Percentiles rank a stretch among this genome's conserved stretches.
phyloP scores from a whole-genome alignment of 805 yeast genomes.

The Suhomyces sp. region DNA sequence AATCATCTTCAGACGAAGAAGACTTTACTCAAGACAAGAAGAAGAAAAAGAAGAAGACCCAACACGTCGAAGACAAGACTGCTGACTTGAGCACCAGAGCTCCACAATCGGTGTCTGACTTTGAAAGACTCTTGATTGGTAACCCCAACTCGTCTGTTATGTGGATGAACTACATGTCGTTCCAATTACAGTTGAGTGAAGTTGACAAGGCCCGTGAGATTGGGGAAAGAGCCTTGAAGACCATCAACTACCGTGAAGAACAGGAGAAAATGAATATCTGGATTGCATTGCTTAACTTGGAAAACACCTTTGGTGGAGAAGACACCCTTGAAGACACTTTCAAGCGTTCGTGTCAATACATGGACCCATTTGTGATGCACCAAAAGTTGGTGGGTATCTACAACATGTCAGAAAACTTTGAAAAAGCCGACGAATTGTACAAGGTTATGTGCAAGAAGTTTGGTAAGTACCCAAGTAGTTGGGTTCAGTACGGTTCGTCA shows the following conservation, averaged over 20 bases:
- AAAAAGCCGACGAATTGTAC: conserved; percentile 68
- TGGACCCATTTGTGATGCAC: conserved; percentile 85
- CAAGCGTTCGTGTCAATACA: conserved; percentile 81
- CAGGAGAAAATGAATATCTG: conserved; percentile 90
- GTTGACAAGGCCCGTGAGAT: conserved; percentile 91
- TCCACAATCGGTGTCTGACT: conserved; percentile 89
- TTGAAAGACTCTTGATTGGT: conserved; percentile 87
- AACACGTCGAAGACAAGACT: conserved; percentile 71
- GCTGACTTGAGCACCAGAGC: conserved; percentile 78
- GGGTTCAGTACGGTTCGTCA: conserved; percentile 81
- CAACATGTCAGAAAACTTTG: conserved; percentile 66
- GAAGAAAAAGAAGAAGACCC: conserved; percentile 45
- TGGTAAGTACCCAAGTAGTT: conserved; percentile 66
- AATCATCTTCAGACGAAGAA: conserved; percentile 52
- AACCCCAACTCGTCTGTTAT: conserved; percentile 89
- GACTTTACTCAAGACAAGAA: conserved; percentile 55
- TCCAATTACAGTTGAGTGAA: conserved; percentile 92
- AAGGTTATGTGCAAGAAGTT: conserved; percentile 69
- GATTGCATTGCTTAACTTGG: conserved; percentile 93
- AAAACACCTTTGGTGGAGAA: conserved; percentile 85
- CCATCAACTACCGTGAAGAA: conserved; percentile 88
- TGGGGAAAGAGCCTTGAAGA: conserved; percentile 87
- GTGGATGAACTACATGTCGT: conserved; percentile 99
- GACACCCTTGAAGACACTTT: conserved; percentile 79
- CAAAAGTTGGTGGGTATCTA: conserved; percentile 75